These are phyloP conservation scores for Nepenthes gracilis DNA, from an alignment of 148 eudicot species.

Conservation along the genomic window DNA sequence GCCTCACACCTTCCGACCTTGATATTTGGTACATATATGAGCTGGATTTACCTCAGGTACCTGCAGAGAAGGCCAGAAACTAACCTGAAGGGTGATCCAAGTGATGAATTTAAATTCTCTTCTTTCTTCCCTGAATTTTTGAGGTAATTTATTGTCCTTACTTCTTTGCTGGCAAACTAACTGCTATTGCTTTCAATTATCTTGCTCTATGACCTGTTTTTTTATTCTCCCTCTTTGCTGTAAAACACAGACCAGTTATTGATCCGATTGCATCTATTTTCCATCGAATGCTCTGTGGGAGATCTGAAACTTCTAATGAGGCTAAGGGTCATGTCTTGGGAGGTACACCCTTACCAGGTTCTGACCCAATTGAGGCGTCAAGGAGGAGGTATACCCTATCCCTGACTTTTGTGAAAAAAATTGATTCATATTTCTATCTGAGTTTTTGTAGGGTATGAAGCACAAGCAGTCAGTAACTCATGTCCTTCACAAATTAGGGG, in stretches of 20 bases:
- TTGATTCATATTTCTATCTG: not conserved
- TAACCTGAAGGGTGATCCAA: conserved; percentile 86
- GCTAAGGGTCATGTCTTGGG: conserved; percentile 46
- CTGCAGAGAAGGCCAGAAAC: conserved; percentile 78
- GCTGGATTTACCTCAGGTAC: conserved; percentile 95
- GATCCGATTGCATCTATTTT: conserved; percentile 75
- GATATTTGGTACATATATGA: conserved; percentile 77
- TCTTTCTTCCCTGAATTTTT: conserved; percentile 80
- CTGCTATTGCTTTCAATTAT: not conserved
- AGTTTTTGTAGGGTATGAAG: not conserved
- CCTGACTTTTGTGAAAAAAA: conserved; percentile 1
- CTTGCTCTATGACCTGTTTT: not conserved
- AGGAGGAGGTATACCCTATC: conserved; percentile 61
- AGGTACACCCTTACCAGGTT: conserved; percentile 70
- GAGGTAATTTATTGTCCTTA: conserved; percentile 35
- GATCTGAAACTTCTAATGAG: conserved; percentile 45
- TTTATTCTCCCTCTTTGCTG: not conserved
- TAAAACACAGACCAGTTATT: conserved; percentile 61
- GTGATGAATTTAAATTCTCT: conserved; percentile 93
- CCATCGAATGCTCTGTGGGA: conserved; percentile 76
- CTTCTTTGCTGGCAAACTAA: not conserved
- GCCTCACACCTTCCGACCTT: conserved; percentile 69
- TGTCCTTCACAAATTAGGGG: not conserved
- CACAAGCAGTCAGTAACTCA: not conserved
- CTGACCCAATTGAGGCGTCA: conserved; percentile 89